Conservation (phyloP, 352 stramenopile genomes). For the Phytophthora hybrid region DNA sequence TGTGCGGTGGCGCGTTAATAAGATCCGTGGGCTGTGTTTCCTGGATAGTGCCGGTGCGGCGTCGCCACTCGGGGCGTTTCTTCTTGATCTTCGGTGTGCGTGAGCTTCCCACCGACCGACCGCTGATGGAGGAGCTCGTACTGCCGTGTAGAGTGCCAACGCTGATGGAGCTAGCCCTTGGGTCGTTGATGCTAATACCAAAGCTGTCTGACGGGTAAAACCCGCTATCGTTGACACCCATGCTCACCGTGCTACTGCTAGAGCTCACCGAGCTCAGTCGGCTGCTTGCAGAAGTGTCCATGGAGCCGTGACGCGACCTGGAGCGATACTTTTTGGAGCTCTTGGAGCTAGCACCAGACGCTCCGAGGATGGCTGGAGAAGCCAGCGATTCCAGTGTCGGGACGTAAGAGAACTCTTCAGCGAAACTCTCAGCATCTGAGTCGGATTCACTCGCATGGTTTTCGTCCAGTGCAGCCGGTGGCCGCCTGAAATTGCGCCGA, state of each 20-base stretch:
- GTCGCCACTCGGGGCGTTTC: slow-evolving; percentile 47
- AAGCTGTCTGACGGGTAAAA: slow-evolving; percentile 25
- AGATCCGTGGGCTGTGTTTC: slow-evolving; percentile 45
- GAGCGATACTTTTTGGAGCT: slow-evolving; percentile 28
- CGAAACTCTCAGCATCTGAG: slow-evolving; percentile 49
- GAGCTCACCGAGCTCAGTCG: slow-evolving; percentile 36
- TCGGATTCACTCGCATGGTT: slow-evolving; percentile 56
- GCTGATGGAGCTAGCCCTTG: slow-evolving; percentile 29
- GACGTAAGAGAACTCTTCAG: slow-evolving; percentile 57
- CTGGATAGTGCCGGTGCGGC: slow-evolving; percentile 50
- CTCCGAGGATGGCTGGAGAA: slow-evolving; percentile 43
- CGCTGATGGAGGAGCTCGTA: slow-evolving; percentile 24
- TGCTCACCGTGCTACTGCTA: slow-evolving; percentile 40
- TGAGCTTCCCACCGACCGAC: slow-evolving; percentile 22
- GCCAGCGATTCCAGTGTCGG: slow-evolving; percentile 49
- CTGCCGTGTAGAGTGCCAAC: slow-evolving; percentile 36
- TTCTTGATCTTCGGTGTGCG: slow-evolving; percentile 45
- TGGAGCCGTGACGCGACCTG: slow-evolving; percentile 38
- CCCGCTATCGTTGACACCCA: slow-evolving; percentile 42
- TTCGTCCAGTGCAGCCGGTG: slow-evolving; percentile 49
- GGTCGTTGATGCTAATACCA: slow-evolving; percentile 18
- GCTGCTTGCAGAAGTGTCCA: slow-evolving; percentile 38
- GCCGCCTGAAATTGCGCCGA: slow-evolving; percentile 37
- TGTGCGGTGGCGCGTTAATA: slow-evolving; percentile 32
- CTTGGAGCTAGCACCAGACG: slow-evolving; percentile 26